Evolutionary conservation across 371 early-diverging fungal genomes (phyloP), one percentile per base, ranked within the genome.

Genomic region (Mucor indicus): DNA sequence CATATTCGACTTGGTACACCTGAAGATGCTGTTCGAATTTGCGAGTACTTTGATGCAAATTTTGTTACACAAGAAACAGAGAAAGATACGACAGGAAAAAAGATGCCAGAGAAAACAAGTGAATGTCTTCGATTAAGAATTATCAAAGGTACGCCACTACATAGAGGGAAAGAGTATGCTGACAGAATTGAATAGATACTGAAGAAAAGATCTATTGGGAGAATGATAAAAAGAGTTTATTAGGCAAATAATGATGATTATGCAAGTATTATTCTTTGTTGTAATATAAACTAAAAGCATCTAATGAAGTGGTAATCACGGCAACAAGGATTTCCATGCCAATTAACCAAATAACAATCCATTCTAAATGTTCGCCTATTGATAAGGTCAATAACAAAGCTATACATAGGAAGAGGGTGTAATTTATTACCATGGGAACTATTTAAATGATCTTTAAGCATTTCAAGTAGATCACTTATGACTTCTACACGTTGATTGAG

Each of bases 321-420:
- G 89, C 90, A 24, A 91, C 85, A 10, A 88, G 59, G 42, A 91
- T 89, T 53, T 90, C 89, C 62, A 91, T 80, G 40, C 75, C 86
- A 75, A 88, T 90, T 20, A 89, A 64, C 62, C 89, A 81, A 44
- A 89, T 91, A 1, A 91, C 87, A 50, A 91, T 87, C 88, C 89
- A 87, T 60, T 91, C 91, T 29, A 90, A 64, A 36, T 85, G 83
- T 56, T 89, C 91, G n/a, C 83, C 78, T 48, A 49, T 29, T 29
- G 12, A 12, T 29, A 29, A 29, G 12, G 12, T 8, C 6, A 29
- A 29, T 8, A 29, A 29, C 6, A 29, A 29, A 29, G 12, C 6
- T 8, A 29, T 8, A 29, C 6, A 29, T 8, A 29, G 12, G 12
- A 29, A 29, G 12, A 29, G 8, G 12, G 12, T 8, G 8, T 8